phyloP scores from a whole-genome alignment of 768 basidiomycete species.

The Termitomyces sp. region DNA sequence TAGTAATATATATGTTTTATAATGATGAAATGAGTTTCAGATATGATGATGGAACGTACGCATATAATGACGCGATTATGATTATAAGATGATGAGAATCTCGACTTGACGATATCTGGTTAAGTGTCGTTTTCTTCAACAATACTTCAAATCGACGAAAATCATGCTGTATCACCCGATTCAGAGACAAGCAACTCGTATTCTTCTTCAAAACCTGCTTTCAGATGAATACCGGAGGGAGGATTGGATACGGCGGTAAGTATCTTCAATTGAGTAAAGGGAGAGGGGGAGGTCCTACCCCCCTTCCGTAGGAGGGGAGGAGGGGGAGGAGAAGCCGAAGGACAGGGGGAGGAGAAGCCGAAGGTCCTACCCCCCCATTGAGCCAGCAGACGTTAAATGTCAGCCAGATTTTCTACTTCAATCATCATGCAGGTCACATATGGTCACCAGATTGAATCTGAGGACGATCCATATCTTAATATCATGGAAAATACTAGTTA shows the following conservation, averaged over 20 bases:
- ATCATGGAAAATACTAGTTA: constrained; percentile 24
- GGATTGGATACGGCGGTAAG: not conserved
- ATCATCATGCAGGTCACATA: constrained; percentile 23
- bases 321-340: too few relatives aligned
- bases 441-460: constrained; percentile 23
- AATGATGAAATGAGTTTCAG: too few relatives aligned
- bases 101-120: too few relatives aligned
- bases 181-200: not conserved
- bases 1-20: too few relatives aligned
- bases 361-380: too few relatives aligned
- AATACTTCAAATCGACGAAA: not conserved
- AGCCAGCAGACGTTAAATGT: not conserved
- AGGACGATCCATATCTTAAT: constrained; percentile 32
- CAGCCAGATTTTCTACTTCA: constrained; percentile 3
- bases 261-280: constrained; percentile 3
- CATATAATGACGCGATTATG: too few relatives aligned
- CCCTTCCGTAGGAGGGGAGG: too few relatives aligned
- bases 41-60: too few relatives aligned
- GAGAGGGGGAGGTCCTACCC: too few relatives aligned
- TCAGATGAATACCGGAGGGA: not conserved
- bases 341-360: too few relatives aligned
- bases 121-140: not conserved
- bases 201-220: not conserved
- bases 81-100: too few relatives aligned
- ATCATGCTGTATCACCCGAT: not conserved